Conservation (phyloP, 1,284 basidiomycete species). For the Cryptococcus sp. region DNA sequence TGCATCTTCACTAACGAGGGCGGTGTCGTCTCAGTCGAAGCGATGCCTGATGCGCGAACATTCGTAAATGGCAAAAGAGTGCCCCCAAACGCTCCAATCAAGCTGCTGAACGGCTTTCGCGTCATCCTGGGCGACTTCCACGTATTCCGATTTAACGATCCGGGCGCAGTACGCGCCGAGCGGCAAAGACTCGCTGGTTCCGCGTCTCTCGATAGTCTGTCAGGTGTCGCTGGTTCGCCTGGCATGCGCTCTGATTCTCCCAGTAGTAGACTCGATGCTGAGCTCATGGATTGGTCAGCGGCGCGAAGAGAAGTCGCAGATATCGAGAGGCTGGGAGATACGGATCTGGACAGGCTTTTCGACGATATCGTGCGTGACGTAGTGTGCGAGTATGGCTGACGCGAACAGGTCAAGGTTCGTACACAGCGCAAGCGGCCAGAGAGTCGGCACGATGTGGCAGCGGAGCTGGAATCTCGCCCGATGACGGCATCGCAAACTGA, state of each 20-base stretch:
- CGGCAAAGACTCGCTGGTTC: constrained; percentile 62
- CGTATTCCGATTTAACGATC: constrained; percentile 92
- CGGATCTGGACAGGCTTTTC: constrained; percentile 88
- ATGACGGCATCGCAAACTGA: constrained; percentile 35
- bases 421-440: constrained; percentile 68
- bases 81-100: constrained; percentile 61
- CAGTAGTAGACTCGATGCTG: constrained; percentile 54
- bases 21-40: constrained; percentile 78
- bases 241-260: constrained; percentile 26
- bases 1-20: constrained; percentile 87
- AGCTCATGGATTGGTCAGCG: constrained; percentile 88
- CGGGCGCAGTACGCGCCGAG: constrained; percentile 87
- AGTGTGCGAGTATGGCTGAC: not conserved
- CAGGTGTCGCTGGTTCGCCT: constrained; percentile 14
- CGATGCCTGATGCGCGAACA: constrained; percentile 76
- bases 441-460: constrained; percentile 38
- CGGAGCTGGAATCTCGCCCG: constrained; percentile 37
- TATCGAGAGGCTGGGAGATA: constrained; percentile 85
- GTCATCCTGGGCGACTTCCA: constrained; percentile 97
- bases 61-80: constrained; percentile 86
- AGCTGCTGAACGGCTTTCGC: constrained; percentile 76
- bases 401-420: constrained; percentile 71
- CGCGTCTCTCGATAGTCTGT: constrained; percentile 27
- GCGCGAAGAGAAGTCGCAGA: constrained; percentile 89
- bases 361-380: constrained; percentile 58